Evolutionary conservation across 805 yeast genomes (phyloP).

Genomic region (Metschnikowia gelsemii): DNA sequence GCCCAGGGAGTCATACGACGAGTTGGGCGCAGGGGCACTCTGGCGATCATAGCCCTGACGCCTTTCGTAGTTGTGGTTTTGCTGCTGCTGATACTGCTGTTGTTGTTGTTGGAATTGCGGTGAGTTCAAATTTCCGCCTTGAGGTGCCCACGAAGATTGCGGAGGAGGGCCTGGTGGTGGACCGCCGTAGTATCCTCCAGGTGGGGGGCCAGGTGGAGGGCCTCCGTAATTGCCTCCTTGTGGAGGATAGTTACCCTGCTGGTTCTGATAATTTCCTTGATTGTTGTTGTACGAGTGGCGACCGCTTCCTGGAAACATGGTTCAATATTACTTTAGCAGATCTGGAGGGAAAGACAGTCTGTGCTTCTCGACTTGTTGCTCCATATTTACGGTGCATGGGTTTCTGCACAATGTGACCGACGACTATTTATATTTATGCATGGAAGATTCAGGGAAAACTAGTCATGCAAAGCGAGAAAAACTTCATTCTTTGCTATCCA

Average conservation of each 20-base stretch:
- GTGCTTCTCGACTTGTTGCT: no score
- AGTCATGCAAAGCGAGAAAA: no score
- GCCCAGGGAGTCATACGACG: slow-evolving; percentile 19
- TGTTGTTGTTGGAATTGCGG: slow-evolving; percentile 21
- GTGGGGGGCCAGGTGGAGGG: slow-evolving; percentile 18
- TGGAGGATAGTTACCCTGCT: slow-evolving; percentile 12
- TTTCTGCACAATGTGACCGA: no score
- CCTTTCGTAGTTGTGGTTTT: slow-evolving; percentile 11
- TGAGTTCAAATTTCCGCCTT: slow-evolving; percentile 19
- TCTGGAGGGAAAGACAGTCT: no score
- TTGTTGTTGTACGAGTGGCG: slow-evolving; percentile 19
- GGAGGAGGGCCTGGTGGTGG: slow-evolving; percentile 24
- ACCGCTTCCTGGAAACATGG: slow-evolving; percentile 30
- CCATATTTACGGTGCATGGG: no score
- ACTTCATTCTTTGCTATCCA: no score
- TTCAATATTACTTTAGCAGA: no score
- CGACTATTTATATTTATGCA: no score
- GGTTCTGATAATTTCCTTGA: slow-evolving; percentile 7
- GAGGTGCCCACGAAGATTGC: slow-evolving; percentile 20
- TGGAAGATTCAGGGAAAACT: no score
- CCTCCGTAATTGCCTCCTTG: slow-evolving; percentile 17
- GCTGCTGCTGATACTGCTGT: slow-evolving; percentile 20
- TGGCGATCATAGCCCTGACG: slow-evolving; percentile 16
- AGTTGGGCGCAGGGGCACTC: slow-evolving; percentile 20
- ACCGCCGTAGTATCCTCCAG: slow-evolving; percentile 21